A percentile compares a stretch with the other conserved stretches of the same genome.
Evolutionary conservation across 108 stramenopile genomes (phyloP).

Genomic region (Aurantiochytrium sp.): DNA sequence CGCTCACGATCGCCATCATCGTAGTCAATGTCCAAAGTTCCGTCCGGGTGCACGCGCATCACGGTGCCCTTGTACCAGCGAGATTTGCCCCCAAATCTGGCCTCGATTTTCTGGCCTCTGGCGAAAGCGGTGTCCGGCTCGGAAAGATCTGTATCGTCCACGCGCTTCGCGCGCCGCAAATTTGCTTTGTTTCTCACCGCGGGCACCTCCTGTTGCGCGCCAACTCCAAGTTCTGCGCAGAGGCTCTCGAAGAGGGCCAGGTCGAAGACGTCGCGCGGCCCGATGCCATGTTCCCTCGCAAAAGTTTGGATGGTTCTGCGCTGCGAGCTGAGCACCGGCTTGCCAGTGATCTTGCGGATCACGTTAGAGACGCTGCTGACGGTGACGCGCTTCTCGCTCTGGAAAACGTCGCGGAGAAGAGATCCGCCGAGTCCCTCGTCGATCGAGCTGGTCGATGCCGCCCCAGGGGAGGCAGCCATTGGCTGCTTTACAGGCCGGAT

Average conservation of each 20-base stretch:
- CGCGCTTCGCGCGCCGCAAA: not conserved
- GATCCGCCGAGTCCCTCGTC: not conserved
- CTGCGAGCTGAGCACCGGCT: not conserved
- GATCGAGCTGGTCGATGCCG: not conserved
- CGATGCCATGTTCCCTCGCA: not conserved
- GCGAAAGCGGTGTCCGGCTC: not conserved
- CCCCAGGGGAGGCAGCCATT: not conserved
- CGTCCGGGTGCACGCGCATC: constrained; percentile 39
- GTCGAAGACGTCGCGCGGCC: not conserved
- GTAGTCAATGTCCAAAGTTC: constrained; percentile 52
- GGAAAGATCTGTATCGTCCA: not conserved
- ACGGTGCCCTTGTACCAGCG: constrained; percentile 48
- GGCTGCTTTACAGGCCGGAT: not conserved
- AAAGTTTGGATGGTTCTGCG: not conserved
- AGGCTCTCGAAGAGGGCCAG: not conserved
- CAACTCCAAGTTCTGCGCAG: not conserved
- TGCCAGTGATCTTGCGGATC: not conserved
- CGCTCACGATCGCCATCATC: constrained; percentile 41
- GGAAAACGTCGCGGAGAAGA: not conserved
- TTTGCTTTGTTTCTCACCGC: not conserved
- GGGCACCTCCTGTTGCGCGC: not conserved
- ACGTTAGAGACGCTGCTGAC: constrained; percentile 6
- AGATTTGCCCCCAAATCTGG: constrained; percentile 37
- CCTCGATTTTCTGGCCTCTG: constrained; percentile 41
- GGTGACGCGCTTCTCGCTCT: not conserved